Evolutionary conservation across 2,329 filamentous ascomycete genomes (phyloP).

Genomic region (Eutypella sp.): DNA sequence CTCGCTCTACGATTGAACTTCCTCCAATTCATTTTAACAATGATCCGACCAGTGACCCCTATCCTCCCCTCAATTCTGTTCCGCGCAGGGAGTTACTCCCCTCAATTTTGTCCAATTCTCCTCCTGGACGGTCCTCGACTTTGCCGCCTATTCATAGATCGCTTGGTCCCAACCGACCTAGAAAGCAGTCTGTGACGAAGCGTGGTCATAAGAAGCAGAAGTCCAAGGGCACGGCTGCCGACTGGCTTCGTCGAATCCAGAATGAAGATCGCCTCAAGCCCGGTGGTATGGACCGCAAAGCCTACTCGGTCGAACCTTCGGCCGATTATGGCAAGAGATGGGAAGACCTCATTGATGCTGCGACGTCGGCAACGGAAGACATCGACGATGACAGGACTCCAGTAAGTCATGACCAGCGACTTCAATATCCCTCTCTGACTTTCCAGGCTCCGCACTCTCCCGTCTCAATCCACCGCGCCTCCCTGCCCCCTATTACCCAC

Average conservation of each 20-base stretch:
- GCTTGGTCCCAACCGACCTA: constrained; percentile 64
- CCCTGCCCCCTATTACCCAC: constrained; percentile 56
- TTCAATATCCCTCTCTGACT: constrained; percentile 40
- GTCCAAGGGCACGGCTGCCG: constrained; percentile 64
- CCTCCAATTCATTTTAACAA: constrained; percentile 60
- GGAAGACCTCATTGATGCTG: constrained; percentile 95
- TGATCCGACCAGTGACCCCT: constrained; percentile 69
- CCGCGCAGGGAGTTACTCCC: constrained; percentile 72
- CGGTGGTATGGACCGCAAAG: constrained; percentile 70
- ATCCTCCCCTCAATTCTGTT: constrained; percentile 54
- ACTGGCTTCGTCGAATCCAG: constrained; percentile 56
- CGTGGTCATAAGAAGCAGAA: constrained; percentile 76
- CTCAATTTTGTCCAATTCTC: constrained; percentile 76
- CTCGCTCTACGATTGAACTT: constrained; percentile 65
- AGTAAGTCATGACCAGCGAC: constrained; percentile 50
- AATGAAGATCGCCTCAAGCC: constrained; percentile 61
- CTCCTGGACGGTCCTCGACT: constrained; percentile 81
- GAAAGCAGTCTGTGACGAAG: constrained; percentile 84
- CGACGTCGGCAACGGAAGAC: constrained; percentile 83
- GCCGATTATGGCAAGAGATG: constrained; percentile 82
- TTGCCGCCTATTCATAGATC: constrained; percentile 76
- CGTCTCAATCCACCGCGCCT: constrained; percentile 57
- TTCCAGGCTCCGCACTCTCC: constrained; percentile 60
- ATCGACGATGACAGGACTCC: constrained; percentile 87
- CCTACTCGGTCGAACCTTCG: constrained; percentile 78